These are phyloP conservation scores for Neopestalotiopsis sp. DNA, from an alignment of 2,329 filamentous ascomycete genomes.

Conservation along the genomic window DNA sequence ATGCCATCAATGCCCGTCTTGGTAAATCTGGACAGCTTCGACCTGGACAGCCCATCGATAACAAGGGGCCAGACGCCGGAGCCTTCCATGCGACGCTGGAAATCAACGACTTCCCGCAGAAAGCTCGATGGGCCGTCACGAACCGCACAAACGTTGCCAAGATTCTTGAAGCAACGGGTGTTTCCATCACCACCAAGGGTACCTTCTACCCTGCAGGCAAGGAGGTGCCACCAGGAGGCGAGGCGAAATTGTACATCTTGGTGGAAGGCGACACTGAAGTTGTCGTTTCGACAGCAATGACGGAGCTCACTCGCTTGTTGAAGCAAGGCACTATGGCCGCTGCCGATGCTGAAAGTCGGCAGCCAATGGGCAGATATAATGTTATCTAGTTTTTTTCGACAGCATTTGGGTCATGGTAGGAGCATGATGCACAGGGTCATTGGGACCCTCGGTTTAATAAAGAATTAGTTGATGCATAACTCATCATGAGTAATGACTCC, in stretches of 20 bases:
- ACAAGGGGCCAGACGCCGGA: slow-evolving; percentile 96
- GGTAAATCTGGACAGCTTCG: slow-evolving; percentile 89
- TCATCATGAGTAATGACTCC: too few relatives aligned
- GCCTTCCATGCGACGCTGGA: slow-evolving; percentile 96
- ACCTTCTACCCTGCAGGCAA: slow-evolving; percentile 86
- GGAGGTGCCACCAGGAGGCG: slow-evolving; percentile 73
- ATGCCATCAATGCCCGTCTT: slow-evolving; percentile 87
- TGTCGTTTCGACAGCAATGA: slow-evolving; percentile 87
- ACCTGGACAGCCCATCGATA: slow-evolving; percentile 93
- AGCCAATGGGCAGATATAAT: slow-evolving; percentile 81
- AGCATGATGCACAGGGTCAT: background rate
- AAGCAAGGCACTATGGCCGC: slow-evolving; percentile 91
- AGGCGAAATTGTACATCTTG: slow-evolving; percentile 96
- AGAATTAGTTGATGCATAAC: too few relatives aligned
- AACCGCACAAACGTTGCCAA: slow-evolving; percentile 98
- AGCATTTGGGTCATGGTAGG: background rate
- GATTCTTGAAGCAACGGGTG: slow-evolving; percentile 92
- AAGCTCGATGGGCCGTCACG: slow-evolving; percentile 97
- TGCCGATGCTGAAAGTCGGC: slow-evolving; percentile 82
- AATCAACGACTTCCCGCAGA: slow-evolving; percentile 99
- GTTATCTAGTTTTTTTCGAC: slow-evolving; percentile 63
- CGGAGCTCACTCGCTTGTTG: slow-evolving; percentile 84
- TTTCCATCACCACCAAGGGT: slow-evolving; percentile 96
- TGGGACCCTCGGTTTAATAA: too few relatives aligned
- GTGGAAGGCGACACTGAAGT: slow-evolving; percentile 97